Evolutionary conservation across 139 green algal genomes (phyloP).

Genomic region (Closterium sp.): DNA sequence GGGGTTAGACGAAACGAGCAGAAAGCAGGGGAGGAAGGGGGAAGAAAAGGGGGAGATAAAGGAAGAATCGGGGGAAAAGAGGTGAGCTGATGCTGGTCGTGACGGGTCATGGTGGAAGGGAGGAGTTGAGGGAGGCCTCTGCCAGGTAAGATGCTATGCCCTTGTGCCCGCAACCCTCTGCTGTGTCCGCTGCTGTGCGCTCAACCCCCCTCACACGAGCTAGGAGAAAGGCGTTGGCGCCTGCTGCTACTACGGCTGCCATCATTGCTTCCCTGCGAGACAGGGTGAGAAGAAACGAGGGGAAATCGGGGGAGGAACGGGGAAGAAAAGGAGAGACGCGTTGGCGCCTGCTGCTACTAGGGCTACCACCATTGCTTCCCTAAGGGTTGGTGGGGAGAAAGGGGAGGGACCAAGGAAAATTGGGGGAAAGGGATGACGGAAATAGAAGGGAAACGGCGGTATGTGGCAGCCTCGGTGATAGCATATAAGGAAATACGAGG

Average conservation of each 20-base stretch:
- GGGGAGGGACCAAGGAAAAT: no score
- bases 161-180: conserved; percentile 4
- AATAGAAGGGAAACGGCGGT: background rate
- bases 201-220: background rate
- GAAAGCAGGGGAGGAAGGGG: no score
- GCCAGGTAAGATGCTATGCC: conserved; percentile 39
- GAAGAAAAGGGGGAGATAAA: background rate
- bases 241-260: background rate
- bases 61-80: background rate
- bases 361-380: background rate
- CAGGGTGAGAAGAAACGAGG: no score
- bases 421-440: no score
- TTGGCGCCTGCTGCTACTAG: conserved; percentile 4
- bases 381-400: no score
- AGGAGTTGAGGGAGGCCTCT: conserved; percentile 11
- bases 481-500: no score
- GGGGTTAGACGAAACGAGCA: background rate
- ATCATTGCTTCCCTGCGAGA: conserved; percentile 23
- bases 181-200: conserved; percentile 27
- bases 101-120: conserved; percentile 17
- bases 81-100: no score
- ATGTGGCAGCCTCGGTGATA: no score
- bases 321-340: background rate
- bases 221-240: background rate
- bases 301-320: no score